These are phyloP conservation scores for Yamadazyma sp. DNA, from an alignment of 805 yeast genomes.

Conservation along the genomic window DNA sequence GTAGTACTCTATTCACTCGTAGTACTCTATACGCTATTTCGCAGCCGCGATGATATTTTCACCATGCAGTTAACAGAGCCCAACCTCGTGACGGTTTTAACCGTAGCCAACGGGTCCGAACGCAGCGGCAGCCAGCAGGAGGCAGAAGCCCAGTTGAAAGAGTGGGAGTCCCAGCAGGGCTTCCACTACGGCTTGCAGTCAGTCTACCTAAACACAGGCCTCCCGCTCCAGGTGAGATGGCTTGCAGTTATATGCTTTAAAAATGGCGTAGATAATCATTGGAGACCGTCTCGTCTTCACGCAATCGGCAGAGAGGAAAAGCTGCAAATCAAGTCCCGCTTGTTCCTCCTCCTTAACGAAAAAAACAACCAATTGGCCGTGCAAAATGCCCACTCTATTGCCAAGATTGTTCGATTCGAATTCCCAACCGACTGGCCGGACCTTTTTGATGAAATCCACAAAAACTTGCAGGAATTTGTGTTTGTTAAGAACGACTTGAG, in stretches of 20 bases:
- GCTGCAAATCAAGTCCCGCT: constrained; percentile 51
- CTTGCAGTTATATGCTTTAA: constrained; percentile 83
- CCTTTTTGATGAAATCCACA: constrained; percentile 64
- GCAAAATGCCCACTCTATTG: constrained; percentile 83
- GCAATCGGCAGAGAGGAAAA: constrained; percentile 66
- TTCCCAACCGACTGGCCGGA: constrained; percentile 88
- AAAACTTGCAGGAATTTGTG: constrained; percentile 44
- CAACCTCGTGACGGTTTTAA: constrained; percentile 28
- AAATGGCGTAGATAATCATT: constrained; percentile 79
- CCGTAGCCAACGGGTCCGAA: constrained; percentile 38
- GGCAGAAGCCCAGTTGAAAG: constrained; percentile 69
- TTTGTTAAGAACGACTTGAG: constrained; percentile 45
- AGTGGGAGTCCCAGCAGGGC: constrained; percentile 67
- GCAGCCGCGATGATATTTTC: constrained; percentile 9
- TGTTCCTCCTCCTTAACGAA: constrained; percentile 64
- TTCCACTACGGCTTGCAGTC: constrained; percentile 57
- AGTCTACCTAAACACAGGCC: constrained; percentile 55
- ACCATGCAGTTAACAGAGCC: constrained; percentile 14
- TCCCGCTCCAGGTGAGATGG: constrained; percentile 76
- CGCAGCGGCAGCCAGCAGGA: constrained; percentile 51
- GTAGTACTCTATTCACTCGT: too few species aligned
- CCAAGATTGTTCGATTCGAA: constrained; percentile 77
- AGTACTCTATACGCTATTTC: too few species aligned
- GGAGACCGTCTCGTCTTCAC: constrained; percentile 70
- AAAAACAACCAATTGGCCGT: constrained; percentile 70